Evolutionary conservation across 1,284 basidiomycete species (phyloP), one percentile per base, ranked within the genome.

Genomic region (Lignosus rhinocerotis): DNA sequence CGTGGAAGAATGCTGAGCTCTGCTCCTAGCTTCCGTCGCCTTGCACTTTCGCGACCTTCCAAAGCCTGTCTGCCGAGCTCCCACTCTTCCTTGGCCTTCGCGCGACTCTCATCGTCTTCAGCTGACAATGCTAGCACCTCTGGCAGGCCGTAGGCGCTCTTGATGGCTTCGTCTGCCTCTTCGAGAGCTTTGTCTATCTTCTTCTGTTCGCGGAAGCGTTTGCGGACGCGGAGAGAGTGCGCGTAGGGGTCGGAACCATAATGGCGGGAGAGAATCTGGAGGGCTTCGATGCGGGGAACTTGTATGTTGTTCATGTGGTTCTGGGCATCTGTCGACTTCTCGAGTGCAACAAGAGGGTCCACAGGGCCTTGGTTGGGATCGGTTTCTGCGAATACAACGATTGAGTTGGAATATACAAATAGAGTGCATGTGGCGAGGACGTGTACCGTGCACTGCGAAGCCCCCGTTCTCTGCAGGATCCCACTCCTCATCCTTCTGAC

Each of bases 401-500:
- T 55, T 44, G 62, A 41, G 30, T 34, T 50, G 51, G 54, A 53
- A 32, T 53, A 41, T 12, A 21, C n/a, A n/a, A n/a, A n/a, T n/a
- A n/a, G n/a, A n/a, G 30, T 14, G 32, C 33, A 21, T 12, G 6
- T 7, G 25, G 57, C 34, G 19, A 17, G 25, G 63, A 11, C 19
- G 1, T 82, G 62, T 69, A 90, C 94, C 92, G 69, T 93, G 88
- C 33, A 95, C 79, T n/a, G 92, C 92, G 66, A 86, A 93, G 0
- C 94, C 94, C 4, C 96, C 96, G 59, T 97, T 91, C 73, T 97
- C 94, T 67, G 89, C 94, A 0, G 96, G 94, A 72, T 98, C 84
- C 97, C 96, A 98, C 34, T 97, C 94, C 67, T 95, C 91, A 48
- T 93, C 87, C 74, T 99, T 95, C 73, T 92, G 88, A 58, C 89